phyloP scores from a whole-genome alignment of 305 asterid species.

The Solanum hybrid region DNA sequence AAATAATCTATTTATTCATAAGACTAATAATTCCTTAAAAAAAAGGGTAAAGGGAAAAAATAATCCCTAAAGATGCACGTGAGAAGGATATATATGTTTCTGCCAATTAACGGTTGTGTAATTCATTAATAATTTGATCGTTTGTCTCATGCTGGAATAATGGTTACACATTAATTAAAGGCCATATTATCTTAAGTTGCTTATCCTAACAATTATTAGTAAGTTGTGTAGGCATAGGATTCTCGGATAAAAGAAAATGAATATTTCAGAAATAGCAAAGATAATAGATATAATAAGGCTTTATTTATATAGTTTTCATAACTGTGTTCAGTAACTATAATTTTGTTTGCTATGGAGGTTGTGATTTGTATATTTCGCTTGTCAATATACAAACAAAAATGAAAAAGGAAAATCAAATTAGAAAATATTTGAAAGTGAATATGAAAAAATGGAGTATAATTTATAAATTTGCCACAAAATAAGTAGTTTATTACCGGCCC shows the following conservation, averaged over 20 bases:
- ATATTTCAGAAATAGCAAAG: not conserved
- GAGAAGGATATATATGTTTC: no score
- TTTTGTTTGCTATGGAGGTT: not conserved
- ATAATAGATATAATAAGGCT: not conserved
- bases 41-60: not conserved
- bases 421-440: no score
- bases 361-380: not conserved
- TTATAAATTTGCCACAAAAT: no score
- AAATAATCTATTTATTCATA: not conserved
- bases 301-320: no score
- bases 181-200: not conserved
- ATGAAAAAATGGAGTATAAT: no score
- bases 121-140: no score
- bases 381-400: no score
- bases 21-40: not conserved
- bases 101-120: no score
- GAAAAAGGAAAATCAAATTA: no score
- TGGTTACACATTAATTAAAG: not conserved
- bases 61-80: not conserved
- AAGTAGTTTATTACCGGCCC: no score
- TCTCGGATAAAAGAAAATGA: not conserved
- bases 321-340: no score
- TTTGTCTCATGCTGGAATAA: no score
- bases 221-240: not conserved
- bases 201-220: not conserved